Evolutionary conservation across 179 eudicot genomes (phyloP).

Genomic region (Beta corolliflora): DNA sequence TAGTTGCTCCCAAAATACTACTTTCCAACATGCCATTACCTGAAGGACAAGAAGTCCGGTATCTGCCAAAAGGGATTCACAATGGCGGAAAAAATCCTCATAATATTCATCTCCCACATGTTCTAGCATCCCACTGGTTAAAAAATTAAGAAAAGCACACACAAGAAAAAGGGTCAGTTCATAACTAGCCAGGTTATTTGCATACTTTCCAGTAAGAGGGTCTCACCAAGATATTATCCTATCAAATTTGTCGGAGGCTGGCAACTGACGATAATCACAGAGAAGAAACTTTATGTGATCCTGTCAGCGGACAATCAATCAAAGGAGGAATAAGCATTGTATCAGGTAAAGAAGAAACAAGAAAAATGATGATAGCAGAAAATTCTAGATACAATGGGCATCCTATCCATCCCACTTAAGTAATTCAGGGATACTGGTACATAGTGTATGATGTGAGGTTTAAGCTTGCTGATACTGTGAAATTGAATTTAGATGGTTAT

Average conservation of each 20-base stretch:
- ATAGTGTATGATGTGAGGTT: too few species aligned
- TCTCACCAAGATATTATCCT: slow-evolving; percentile 91
- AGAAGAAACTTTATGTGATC: slow-evolving; percentile 72
- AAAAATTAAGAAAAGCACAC: neutral
- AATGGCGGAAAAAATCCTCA: slow-evolving; percentile 71
- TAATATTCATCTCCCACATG: slow-evolving; percentile 84
- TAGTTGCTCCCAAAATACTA: too few species aligned
- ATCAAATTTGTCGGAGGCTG: slow-evolving; percentile 57
- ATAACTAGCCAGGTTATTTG: neutral
- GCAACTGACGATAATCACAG: slow-evolving; percentile 79
- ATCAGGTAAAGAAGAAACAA: neutral
- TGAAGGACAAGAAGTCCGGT: slow-evolving; percentile 83
- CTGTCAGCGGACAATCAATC: slow-evolving; percentile 36
- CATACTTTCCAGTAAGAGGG: neutral
- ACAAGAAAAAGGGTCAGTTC: neutral
- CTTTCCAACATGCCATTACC: slow-evolving; percentile 39
- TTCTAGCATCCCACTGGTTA: slow-evolving; percentile 87
- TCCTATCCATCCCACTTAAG: too few species aligned
- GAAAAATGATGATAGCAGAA: too few species aligned
- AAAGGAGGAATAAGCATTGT: too few species aligned
- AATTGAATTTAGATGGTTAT: too few species aligned
- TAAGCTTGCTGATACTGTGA: too few species aligned
- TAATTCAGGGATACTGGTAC: too few species aligned
- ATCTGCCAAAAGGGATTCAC: slow-evolving; percentile 68
- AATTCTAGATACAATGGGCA: too few species aligned